These are phyloP conservation scores for Kwoniella sp. DNA, from an alignment of 768 basidiomycete genomes.

Conservation along the genomic window DNA sequence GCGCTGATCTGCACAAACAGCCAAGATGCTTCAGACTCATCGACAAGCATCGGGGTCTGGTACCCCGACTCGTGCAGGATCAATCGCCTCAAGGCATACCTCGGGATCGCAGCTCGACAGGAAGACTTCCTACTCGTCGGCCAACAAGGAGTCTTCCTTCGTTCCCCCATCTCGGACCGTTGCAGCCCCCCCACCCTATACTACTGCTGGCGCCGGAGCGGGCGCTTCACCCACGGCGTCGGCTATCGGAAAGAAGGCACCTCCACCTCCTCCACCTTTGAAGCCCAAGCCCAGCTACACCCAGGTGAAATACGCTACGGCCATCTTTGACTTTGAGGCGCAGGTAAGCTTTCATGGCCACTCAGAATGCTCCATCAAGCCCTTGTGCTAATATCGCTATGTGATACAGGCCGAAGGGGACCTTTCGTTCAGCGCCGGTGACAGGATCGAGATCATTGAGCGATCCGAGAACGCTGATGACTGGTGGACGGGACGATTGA, in stretches of 20 bases:
- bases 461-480: constrained; percentile 67
- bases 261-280: constrained; percentile 86
- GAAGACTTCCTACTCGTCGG: constrained; percentile 51
- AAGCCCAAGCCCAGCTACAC: constrained; percentile 80
- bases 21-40: constrained; percentile 45
- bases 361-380: too few species aligned
- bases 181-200: constrained; percentile 55
- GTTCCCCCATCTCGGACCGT: constrained; percentile 31
- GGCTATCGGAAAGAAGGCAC: constrained; percentile 64
- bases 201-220: constrained; percentile 42
- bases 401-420: constrained; percentile 70
- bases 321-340: constrained; percentile 89
- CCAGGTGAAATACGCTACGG: constrained; percentile 71
- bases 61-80: constrained; percentile 19
- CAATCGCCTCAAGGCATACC: constrained; percentile 20
- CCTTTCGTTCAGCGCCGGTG: constrained; percentile 69
- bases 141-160: constrained; percentile 17
- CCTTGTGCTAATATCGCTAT: neutral
- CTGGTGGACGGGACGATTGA: constrained; percentile 77
- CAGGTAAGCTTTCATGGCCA: constrained; percentile 59
- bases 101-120: constrained; percentile 47
- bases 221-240: too few species aligned
- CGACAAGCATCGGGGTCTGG: constrained; percentile 29
- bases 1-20: constrained; percentile 9
- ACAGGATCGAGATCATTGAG: constrained; percentile 69